Conservation (phyloP, 495 filamentous ascomycete species). For the Hypoxylon rickii region DNA sequence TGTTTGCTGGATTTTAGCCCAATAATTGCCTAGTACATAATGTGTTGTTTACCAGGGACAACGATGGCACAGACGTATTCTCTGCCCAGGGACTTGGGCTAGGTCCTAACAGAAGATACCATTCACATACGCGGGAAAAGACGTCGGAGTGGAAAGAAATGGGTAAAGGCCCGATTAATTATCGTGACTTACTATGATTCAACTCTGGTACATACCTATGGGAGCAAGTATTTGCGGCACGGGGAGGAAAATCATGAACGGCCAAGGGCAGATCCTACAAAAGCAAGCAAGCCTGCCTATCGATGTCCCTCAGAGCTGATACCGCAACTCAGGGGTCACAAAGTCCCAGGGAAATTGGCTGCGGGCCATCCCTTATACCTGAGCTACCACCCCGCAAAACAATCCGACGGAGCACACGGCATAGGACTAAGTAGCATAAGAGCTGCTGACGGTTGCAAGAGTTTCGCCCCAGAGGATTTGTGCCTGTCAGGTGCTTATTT, state of each 20-base stretch:
- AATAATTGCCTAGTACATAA: constrained; percentile 1
- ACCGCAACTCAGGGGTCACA: constrained; percentile 16
- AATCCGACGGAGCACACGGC: not conserved
- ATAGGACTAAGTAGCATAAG: not conserved
- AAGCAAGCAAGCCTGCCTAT: not conserved
- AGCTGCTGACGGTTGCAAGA: not conserved
- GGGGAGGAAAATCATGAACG: not conserved
- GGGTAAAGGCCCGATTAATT: not conserved
- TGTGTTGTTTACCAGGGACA: constrained; percentile 10
- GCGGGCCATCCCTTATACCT: constrained; percentile 16
- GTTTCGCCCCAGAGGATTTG: no score
- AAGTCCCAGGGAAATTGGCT: constrained; percentile 14
- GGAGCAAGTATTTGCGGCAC: not conserved
- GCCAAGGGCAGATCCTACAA: not conserved
- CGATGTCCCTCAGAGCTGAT: constrained; percentile 12
- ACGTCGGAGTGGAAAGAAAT: no score
- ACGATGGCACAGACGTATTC: constrained; percentile 13
- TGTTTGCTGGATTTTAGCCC: not conserved
- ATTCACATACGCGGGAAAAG: not conserved
- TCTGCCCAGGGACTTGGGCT: not conserved
- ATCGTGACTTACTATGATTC: not conserved
- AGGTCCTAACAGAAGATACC: not conserved
- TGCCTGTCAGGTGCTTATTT: no score
- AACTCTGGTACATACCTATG: not conserved
- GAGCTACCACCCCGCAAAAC: constrained; percentile 23